These are phyloP conservation scores for Piromyces sp. DNA, from an alignment of 192 early-diverging fungal genomes.

Conservation along the genomic window DNA sequence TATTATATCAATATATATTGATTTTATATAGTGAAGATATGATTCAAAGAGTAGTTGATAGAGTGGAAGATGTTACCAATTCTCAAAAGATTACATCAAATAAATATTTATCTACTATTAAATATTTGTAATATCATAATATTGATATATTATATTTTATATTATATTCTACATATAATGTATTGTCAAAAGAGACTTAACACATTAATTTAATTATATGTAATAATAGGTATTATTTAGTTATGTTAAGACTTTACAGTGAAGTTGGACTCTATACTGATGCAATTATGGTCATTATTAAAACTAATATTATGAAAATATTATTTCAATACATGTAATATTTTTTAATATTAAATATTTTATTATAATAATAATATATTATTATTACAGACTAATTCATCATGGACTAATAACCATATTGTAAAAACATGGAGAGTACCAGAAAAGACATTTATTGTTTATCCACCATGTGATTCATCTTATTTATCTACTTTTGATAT, in stretches of 20 bases:
- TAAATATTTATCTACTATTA: constrained; percentile 29
- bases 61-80: constrained; percentile 50
- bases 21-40: constrained; percentile 58
- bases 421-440: constrained; percentile 59
- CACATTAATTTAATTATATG: too few species aligned
- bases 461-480: constrained; percentile 84
- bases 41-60: constrained; percentile 49
- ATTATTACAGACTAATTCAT: constrained; percentile 59
- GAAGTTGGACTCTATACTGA: constrained; percentile 60
- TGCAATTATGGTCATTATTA: constrained; percentile 47
- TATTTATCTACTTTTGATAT: constrained; percentile 29
- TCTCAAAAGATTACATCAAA: constrained; percentile 30
- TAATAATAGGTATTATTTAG: constrained; percentile 51
- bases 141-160: too few species aligned
- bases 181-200: too few species aligned
- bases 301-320: too few species aligned
- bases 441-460: constrained; percentile 43
- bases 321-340: too few species aligned
- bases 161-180: too few species aligned
- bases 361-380: too few species aligned
- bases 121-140: constrained; percentile 38
- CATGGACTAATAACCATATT: constrained; percentile 88
- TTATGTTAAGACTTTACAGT: constrained; percentile 63
- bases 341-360: too few species aligned
- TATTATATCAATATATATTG: neutral